Percentiles rank a stretch among this genome's conserved stretches.
Evolutionary conservation across 805 yeast species (phyloP).

Genomic region (Starmerella sp.): DNA sequence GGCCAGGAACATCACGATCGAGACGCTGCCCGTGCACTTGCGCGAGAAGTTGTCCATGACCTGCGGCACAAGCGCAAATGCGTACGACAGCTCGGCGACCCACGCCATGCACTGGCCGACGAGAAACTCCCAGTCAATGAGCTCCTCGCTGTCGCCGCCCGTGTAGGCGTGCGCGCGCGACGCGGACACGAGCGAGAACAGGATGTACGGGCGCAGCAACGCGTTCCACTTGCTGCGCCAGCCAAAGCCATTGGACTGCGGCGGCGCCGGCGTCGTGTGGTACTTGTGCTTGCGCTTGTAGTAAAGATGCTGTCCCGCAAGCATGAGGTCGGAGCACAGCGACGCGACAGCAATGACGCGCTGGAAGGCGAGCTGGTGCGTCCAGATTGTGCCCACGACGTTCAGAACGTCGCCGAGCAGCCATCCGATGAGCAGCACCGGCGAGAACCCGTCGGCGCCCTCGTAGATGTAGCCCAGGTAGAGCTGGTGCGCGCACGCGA

Average conservation of each 20-base stretch:
- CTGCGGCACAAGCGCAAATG: slow-evolving; percentile 33
- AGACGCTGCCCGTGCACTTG: slow-evolving; percentile 35
- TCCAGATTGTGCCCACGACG: slow-evolving; percentile 26
- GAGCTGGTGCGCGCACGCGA: slow-evolving; percentile 27
- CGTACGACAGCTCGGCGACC: slow-evolving; percentile 24
- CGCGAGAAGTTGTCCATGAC: slow-evolving; percentile 30
- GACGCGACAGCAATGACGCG: slow-evolving; percentile 23
- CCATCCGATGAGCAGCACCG: slow-evolving; percentile 25
- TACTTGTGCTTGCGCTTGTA: slow-evolving; percentile 18
- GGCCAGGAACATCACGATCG: slow-evolving; percentile 25
- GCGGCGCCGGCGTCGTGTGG: slow-evolving; percentile 4
- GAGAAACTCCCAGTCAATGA: slow-evolving; percentile 16
- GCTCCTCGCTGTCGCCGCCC: slow-evolving; percentile 1
- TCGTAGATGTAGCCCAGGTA: slow-evolving; percentile 22
- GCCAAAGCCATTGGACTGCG: neutral
- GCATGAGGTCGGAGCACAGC: slow-evolving; percentile 21
- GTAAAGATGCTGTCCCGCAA: slow-evolving; percentile 24
- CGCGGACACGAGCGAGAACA: slow-evolving; percentile 17
- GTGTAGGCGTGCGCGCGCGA: slow-evolving; percentile 8
- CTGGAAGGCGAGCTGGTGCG: slow-evolving; percentile 27
- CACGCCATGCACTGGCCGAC: slow-evolving; percentile 23
- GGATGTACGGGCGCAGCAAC: slow-evolving; percentile 15
- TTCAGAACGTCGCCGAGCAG: slow-evolving; percentile 27
- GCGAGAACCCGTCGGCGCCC: slow-evolving; percentile 26
- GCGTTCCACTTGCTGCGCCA: slow-evolving; percentile 11